These are phyloP conservation scores for Pseudocercospora macadamiae DNA, from an alignment of 2,329 filamentous ascomycete species.

Conservation along the genomic window DNA sequence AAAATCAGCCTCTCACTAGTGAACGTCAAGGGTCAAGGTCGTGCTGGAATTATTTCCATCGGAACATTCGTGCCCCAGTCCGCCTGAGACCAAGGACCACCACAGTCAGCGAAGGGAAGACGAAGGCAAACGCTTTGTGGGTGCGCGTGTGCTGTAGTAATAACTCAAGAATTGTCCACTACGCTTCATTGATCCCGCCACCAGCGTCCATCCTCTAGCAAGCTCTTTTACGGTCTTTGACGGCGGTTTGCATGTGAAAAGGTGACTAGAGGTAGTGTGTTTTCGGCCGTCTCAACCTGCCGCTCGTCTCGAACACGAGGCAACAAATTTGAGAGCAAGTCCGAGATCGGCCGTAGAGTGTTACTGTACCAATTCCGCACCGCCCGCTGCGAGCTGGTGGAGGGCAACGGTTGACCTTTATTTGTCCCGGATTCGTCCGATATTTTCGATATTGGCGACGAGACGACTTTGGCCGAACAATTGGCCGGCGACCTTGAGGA, in stretches of 20 bases:
- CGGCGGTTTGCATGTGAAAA: conserved; percentile 10
- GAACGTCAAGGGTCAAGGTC: no score
- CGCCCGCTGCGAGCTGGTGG: not conserved
- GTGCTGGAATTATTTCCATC: no score
- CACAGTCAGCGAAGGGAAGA: no score
- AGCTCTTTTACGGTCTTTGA: not conserved
- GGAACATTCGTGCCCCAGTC: no score
- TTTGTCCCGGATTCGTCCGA: conserved; percentile 15
- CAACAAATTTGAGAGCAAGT: not conserved
- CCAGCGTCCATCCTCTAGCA: not conserved
- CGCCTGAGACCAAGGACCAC: no score
- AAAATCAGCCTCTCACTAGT: no score
- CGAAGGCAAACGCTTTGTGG: no score
- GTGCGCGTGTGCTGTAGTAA: no score
- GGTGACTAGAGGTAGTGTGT: not conserved
- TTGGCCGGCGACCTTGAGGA: conserved; percentile 1
- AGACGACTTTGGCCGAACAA: conserved; percentile 11
- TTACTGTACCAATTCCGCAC: conserved; percentile 3
- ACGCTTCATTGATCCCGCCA: no score
- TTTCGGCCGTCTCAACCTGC: not conserved
- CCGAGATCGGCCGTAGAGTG: not conserved
- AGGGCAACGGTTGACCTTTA: not conserved
- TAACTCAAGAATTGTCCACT: no score
- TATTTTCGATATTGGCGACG: not conserved
- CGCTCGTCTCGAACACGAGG: not conserved